Evolutionary conservation across 352 stramenopile species (phyloP), one percentile per base, ranked within the genome.

Genomic region (Pythium aristosporum): DNA sequence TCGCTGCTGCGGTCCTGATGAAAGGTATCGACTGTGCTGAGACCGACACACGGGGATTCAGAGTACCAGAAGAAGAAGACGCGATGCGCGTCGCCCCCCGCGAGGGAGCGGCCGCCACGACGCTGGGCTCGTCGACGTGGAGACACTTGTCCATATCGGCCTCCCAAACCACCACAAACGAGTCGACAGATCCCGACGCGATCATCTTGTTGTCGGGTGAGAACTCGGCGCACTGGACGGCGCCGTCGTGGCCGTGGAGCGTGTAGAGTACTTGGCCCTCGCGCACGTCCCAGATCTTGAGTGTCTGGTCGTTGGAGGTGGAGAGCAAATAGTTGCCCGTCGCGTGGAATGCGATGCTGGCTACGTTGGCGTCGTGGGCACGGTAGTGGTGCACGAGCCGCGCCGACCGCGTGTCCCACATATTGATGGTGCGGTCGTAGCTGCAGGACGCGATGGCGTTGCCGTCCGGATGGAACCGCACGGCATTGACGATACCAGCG

Each of bases 211-310:
- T 79, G 55, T 96, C 80, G 7, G 71, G 67, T 23, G 87, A 91
- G 54, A 96, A 97, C 60, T 84, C 65, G 3, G 72, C 82, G 57
- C 72, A 78, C 50, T 86, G 82, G 21, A 92, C 85, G 0, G 73
- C 78, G 18, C 80, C 90, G 61, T 82, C 73, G 67, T 98, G 92
- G 15, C 92, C 89, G 43, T 96, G 88, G 43, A 98, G 62, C 51
- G 93, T 98, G 70, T 97, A 98, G 39, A 98, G 71, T 47, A 98
- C 77, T 65, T 96, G 88, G 3, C 92, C 93, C 67, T 98, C 91
- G 36, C 93, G 79, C 52, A 98, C 69, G 66, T 98, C 93, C 92
- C 93, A 98, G 37, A 98, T 72, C 71, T 97, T 97, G 28, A 98
- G 69, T 8, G 83, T 89, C 48, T 78, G 75, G 72, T 98, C 94